Conservation (phyloP, 345 rosid species). For the Arabidopsis arenosa region DNA sequence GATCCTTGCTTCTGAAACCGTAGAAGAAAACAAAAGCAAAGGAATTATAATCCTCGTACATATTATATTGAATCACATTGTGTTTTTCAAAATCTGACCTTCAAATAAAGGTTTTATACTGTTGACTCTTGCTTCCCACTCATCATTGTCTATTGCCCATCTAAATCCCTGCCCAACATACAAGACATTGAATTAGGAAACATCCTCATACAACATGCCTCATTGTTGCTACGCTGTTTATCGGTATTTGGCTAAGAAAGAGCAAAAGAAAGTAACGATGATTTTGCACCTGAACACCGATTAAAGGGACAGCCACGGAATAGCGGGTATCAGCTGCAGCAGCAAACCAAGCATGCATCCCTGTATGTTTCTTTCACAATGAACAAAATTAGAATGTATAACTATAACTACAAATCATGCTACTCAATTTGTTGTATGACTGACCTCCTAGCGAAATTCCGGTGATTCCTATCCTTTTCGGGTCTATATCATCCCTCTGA, state of each 20-base stretch:
- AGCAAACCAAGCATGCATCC: constrained; percentile 99
- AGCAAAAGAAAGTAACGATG: not conserved
- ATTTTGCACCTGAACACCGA: constrained; percentile 80
- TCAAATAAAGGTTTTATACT: constrained; percentile 82
- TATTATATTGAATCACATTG: not conserved
- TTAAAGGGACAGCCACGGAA: constrained; percentile 72
- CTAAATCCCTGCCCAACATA: constrained; percentile 66
- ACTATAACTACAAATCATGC: not conserved
- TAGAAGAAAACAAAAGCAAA: not conserved
- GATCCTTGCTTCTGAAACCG: constrained; percentile 64
- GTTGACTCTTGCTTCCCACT: constrained; percentile 85
- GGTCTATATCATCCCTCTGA: constrained; percentile 79
- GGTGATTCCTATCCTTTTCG: constrained; percentile 81
- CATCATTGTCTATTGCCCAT: constrained; percentile 85
- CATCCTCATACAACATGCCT: not conserved
- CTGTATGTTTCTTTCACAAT: constrained; percentile 48
- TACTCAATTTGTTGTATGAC: constrained; percentile 29
- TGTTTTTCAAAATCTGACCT: constrained; percentile 51
- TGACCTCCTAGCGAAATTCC: constrained; percentile 96
- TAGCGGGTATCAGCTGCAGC: constrained; percentile 79
- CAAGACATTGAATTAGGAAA: constrained; percentile 10
- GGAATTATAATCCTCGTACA: not conserved
- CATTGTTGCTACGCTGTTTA: not conserved
- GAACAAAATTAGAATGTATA: not conserved
- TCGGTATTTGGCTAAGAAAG: not conserved